These are phyloP conservation scores for Lithocarpus polystachyus DNA, from an alignment of 306 rosid genomes.

Conservation along the genomic window DNA sequence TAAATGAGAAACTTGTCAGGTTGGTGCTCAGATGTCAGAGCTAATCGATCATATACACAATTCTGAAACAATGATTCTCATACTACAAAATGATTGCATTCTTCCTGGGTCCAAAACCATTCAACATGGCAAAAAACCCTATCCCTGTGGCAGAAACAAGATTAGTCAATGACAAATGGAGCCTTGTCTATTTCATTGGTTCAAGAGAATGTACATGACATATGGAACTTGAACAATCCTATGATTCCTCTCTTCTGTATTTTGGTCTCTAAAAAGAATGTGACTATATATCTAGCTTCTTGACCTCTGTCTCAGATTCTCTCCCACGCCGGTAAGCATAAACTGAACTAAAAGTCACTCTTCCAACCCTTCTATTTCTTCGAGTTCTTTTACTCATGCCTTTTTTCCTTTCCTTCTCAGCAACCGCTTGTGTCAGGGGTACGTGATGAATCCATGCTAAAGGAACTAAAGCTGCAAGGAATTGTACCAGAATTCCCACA, in stretches of 20 bases:
- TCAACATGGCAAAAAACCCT: constrained; percentile 9
- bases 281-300: neutral
- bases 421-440: constrained; percentile 40
- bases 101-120: neutral
- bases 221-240: neutral
- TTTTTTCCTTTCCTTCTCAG: constrained; percentile 45
- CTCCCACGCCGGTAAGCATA: constrained; percentile 59
- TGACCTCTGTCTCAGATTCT: constrained; percentile 55
- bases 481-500: constrained; percentile 57
- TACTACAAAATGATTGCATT: neutral
- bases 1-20: neutral
- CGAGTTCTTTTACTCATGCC: constrained; percentile 52
- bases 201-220: neutral
- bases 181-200: neutral
- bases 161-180: neutral
- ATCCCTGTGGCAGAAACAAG: neutral
- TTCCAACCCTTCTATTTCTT: constrained; percentile 71
- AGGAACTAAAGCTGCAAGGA: constrained; percentile 66
- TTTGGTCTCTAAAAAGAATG: neutral
- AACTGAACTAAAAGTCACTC: constrained; percentile 46
- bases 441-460: constrained; percentile 46
- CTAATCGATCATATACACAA: neutral
- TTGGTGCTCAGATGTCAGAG: neutral
- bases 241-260: constrained; percentile 12
- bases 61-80: neutral